Base-by-base conservation (phyloP, 176 grass and related monocot species). In the Rhynchospora tenuis region DNA sequence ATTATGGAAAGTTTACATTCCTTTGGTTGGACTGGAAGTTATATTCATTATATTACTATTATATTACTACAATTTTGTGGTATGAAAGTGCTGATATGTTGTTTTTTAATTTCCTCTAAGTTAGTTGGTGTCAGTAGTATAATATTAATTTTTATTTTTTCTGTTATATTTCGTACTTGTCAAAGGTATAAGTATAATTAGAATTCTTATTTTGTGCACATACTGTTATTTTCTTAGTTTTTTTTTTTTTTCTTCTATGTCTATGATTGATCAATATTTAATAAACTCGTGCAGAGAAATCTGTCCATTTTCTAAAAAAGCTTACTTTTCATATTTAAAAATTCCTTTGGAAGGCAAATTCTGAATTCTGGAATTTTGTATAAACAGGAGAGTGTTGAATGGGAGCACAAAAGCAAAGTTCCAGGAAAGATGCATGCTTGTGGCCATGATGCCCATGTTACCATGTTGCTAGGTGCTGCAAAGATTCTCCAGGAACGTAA, bases 361-460 rank as follows among this genome's bases (percentile, higher is more conserved):
- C 66, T 84, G 81, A 75, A 67, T 81, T 75, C 20, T 66, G 46
- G 29, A 77, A 61, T 50, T 86, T 52, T 29, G 7, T 14, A 4
- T 91, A 86, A 79, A 79, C 64, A 97, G 95, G 95, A 97, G 88
- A 88, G 80, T 28, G 95, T 98, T 31, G 95, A 98, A 84, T 98
- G 95, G 95, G 92, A 91, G 52, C 95, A 98, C 88, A 94, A 94
- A 85, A 98, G 92, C 81, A 98, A 98, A 94, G 90, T 93, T 16
- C 88, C 87, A 44, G 95, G 94, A 69, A 97, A 97, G 73, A 97
- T 97, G 95, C 95, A 97, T 90, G 95, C 90, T 78, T 97, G 95
- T 81, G 95, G 95, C 24, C 95, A 97, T 51, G 95, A 97, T 92
- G 89, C 90, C 52, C 92, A 97, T 85, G 78, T 88, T 66, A 84